Percentiles rank a stretch among this genome's conserved stretches.
phyloP scores from a whole-genome alignment of 2,329 filamentous ascomycete genomes.

The Phaeomoniella chlamydospora region DNA sequence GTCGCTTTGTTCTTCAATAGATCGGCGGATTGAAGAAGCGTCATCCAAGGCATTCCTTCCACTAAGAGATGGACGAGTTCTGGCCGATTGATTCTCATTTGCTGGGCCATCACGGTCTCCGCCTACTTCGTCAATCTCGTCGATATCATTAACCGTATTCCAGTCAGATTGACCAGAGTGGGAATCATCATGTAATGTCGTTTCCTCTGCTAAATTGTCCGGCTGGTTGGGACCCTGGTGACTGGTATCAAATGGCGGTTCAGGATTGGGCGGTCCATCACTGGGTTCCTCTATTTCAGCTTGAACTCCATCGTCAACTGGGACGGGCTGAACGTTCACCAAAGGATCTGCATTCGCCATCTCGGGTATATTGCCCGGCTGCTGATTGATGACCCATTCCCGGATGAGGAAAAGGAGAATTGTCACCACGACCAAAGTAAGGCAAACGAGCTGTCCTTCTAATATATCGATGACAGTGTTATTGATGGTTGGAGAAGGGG shows the following conservation, averaged over 20 bases:
- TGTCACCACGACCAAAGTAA: conserved; percentile 82
- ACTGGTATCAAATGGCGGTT: conserved; percentile 17
- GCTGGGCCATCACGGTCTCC: conserved; percentile 3
- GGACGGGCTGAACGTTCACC: conserved; percentile 9
- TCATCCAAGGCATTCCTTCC: conserved; percentile 27
- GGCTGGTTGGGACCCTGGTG: conserved; percentile 2
- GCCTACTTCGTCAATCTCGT: too few species aligned
- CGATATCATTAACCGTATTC: conserved; percentile 4
- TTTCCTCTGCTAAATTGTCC: too few species aligned
- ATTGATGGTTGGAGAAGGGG: conserved; percentile 58
- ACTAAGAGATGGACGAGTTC: conserved; percentile 28
- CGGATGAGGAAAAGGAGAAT: conserved; percentile 93
- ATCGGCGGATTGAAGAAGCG: conserved; percentile 31
- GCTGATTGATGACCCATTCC: conserved; percentile 97
- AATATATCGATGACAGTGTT: conserved; percentile 66
- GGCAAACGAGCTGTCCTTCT: conserved; percentile 86
- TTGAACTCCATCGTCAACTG: conserved; percentile 1
- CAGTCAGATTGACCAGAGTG: conserved; percentile 7
- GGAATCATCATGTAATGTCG: conserved; percentile 3
- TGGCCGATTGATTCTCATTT: background rate
- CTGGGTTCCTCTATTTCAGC: conserved; percentile 4
- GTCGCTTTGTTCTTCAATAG: conserved; percentile 25
- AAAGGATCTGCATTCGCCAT: conserved; percentile 36
- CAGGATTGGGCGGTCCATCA: conserved; percentile 3
- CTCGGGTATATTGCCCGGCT: conserved; percentile 73